These are phyloP conservation scores for Proteromonas lacertae DNA, from an alignment of 352 stramenopile genomes.

Conservation along the genomic window DNA sequence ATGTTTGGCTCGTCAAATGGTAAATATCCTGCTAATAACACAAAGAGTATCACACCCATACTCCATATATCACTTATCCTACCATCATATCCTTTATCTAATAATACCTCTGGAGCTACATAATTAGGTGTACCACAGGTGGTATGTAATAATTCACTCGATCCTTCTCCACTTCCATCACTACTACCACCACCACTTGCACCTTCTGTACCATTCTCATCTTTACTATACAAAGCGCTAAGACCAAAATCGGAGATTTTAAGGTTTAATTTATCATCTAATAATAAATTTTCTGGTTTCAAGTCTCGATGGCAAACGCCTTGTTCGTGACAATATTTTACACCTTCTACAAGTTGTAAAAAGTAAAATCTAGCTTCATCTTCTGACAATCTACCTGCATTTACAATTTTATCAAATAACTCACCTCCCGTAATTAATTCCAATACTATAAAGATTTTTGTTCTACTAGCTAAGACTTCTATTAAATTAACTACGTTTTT, in stretches of 20 bases:
- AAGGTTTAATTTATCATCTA: conserved; percentile 71
- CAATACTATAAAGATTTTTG: conserved; percentile 67
- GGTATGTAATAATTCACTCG: no score
- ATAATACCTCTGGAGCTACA: no score
- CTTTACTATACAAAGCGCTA: conserved; percentile 52
- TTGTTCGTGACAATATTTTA: conserved; percentile 75
- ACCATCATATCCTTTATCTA: no score
- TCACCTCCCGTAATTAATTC: conserved; percentile 32
- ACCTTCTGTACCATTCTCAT: conserved; percentile 13
- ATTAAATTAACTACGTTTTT: no score
- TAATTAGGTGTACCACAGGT: no score
- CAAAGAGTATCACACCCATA: conserved; percentile 92
- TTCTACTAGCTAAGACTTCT: conserved; percentile 56
- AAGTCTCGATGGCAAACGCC: no score
- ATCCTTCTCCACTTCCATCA: no score
- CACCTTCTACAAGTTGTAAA: conserved; percentile 71
- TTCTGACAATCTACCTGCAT: conserved; percentile 57
- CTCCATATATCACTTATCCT: conserved; percentile 73
- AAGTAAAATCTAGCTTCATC: conserved; percentile 90
- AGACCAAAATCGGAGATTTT: conserved; percentile 98
- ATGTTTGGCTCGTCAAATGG: conserved; percentile 74
- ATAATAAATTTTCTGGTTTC: no score
- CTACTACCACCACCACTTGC: conserved; percentile 46
- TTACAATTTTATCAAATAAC: conserved; percentile 91
- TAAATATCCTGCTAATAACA: conserved; percentile 48